Percentiles rank a stretch among this genome's conserved stretches.
Conservation (phyloP, 148 eudicot species). For the Suaeda aralocaspica region DNA sequence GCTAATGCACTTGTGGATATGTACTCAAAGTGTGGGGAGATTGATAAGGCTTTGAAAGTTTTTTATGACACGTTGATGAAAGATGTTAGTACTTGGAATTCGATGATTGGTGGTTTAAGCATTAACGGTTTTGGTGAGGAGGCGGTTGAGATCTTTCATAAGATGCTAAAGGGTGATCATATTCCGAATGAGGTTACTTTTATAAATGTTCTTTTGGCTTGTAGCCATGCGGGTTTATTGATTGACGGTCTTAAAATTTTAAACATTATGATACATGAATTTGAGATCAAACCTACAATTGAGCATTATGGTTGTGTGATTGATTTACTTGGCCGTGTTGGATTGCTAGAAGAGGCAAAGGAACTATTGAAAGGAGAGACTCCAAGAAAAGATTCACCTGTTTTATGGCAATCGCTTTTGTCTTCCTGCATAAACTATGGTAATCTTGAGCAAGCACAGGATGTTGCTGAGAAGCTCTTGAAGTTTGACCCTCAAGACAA, state of each 20-base stretch:
- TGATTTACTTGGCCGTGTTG: constrained; percentile 17
- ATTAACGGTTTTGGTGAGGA: constrained; percentile 9
- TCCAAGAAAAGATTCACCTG: constrained; percentile 21
- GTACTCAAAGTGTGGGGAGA: constrained; percentile 38
- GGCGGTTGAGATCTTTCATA: constrained; percentile 21
- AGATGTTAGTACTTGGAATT: constrained; percentile 35
- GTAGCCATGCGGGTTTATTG: constrained; percentile 33
- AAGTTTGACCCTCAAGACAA: constrained; percentile 9
- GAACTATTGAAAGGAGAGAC: constrained; percentile 16
- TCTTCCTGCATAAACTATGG: constrained; percentile 28
- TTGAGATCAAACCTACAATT: constrained; percentile 24
- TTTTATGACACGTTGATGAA: constrained; percentile 19
- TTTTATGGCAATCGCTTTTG: constrained; percentile 31
- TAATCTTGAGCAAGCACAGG: constrained; percentile 25
- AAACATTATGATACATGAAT: constrained; percentile 20
- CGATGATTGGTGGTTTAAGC: constrained; percentile 26
- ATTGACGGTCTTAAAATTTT: constrained; percentile 30
- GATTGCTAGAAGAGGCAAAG: constrained; percentile 14
- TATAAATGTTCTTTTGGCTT: constrained; percentile 24
- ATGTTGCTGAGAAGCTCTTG: constrained; percentile 25
- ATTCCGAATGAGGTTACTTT: constrained; percentile 33
- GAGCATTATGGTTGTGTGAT: constrained; percentile 31
- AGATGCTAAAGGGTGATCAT: constrained; percentile 22
- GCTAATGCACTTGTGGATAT: constrained; percentile 39
- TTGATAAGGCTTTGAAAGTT: constrained; percentile 26